These are phyloP conservation scores for Diplodia mutila DNA, from an alignment of 2,329 filamentous ascomycete species.

Conservation along the genomic window DNA sequence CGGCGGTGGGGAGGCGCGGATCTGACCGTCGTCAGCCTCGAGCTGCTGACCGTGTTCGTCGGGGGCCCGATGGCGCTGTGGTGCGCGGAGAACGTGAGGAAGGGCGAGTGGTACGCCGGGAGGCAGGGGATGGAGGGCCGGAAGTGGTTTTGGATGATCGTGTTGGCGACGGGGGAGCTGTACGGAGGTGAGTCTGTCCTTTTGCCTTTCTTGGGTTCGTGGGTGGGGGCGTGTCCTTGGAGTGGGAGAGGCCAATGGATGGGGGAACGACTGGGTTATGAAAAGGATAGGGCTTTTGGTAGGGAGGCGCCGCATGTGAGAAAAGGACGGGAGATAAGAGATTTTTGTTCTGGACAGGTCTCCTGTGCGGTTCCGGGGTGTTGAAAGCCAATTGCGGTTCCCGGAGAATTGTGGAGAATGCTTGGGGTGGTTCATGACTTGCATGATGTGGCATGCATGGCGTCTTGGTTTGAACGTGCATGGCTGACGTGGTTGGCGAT, in stretches of 20 bases:
- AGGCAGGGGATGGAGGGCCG: conserved; percentile 39
- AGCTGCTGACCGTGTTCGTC: conserved; percentile 64
- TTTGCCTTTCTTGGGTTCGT: neutral
- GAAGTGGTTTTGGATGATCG: conserved; percentile 58
- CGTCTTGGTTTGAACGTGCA: conserved; percentile 29
- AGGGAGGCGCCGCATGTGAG: neutral
- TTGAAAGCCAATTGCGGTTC: conserved; percentile 28
- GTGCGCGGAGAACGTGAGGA: conserved; percentile 58
- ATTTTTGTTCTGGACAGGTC: neutral
- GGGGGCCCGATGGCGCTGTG: conserved; percentile 62
- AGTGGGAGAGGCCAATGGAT: neutral
- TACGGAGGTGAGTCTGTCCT: conserved; percentile 55
- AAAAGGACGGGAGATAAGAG: neutral
- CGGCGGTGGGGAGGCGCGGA: conserved; percentile 63
- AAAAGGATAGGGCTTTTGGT: neutral
- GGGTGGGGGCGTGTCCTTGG: neutral
- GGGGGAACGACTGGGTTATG: neutral
- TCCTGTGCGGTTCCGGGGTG: neutral
- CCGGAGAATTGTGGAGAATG: conserved; percentile 27
- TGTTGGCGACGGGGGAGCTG: conserved; percentile 65
- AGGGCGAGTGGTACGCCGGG: conserved; percentile 34
- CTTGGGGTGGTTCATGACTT: conserved; percentile 28
- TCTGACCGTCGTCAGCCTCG: conserved; percentile 61
- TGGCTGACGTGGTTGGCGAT: conserved; percentile 45
- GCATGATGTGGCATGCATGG: conserved; percentile 27